Percentiles rank a stretch among this genome's conserved stretches.
These are phyloP conservation scores for Chalciporus sp. DNA, from an alignment of 1,284 basidiomycete genomes.

Conservation along the genomic window DNA sequence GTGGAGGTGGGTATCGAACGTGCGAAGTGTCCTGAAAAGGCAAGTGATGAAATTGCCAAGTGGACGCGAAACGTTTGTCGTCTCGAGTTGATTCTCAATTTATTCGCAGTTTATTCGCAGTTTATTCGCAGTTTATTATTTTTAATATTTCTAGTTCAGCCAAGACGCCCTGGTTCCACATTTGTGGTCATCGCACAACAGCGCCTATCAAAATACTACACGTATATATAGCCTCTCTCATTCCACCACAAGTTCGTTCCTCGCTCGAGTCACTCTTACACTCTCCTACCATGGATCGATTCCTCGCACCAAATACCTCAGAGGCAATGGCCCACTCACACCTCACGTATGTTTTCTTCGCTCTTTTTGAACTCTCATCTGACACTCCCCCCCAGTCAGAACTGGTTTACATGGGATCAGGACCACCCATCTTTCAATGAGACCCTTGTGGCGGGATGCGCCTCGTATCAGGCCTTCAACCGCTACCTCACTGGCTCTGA, in stretches of 20 bases:
- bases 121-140: neutral
- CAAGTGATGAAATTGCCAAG: neutral
- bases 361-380: neutral
- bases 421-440: constrained; percentile 71
- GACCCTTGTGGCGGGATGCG: constrained; percentile 68
- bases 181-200: neutral
- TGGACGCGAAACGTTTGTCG: constrained; percentile 17
- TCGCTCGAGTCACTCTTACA: neutral
- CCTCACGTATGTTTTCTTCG: constrained; percentile 53
- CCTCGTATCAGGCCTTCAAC: constrained; percentile 63
- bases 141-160: neutral
- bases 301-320: constrained; percentile 69
- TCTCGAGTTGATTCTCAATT: neutral
- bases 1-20: constrained; percentile 21
- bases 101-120: no score
- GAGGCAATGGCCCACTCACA: constrained; percentile 73
- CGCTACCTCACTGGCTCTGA: constrained; percentile 63
- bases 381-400: constrained; percentile 50
- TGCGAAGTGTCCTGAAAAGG: constrained; percentile 19
- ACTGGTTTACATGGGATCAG: constrained; percentile 65
- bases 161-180: constrained; percentile 13
- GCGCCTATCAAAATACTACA: constrained; percentile 17
- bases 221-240: constrained; percentile 14
- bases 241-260: neutral
- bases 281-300: constrained; percentile 54